These are phyloP conservation scores for apple (Malus domestica) DNA, from an alignment of 306 rosid genomes.

Conservation along the genomic window ASM211411v1 NC_041796.1:20324001-20324500, in stretches of 20 bases:
- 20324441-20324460: neutral
- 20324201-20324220: neutral
- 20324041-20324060: no score
- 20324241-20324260: neutral
- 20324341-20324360: neutral
- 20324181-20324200: no score
- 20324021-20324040: no score
- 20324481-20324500: no score
- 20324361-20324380: neutral
- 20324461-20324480: neutral
- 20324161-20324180: no score
- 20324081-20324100: accelerated
- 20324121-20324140: no score
- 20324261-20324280: neutral
- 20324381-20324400: neutral
- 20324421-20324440: neutral
- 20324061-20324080: no score
- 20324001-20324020: no score
- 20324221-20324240: neutral
- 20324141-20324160: no score
- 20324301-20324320: neutral
- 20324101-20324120: no score
- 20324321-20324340: neutral
- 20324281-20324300: neutral
- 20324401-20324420: neutral